These are phyloP conservation scores for Immersiporthe knoxdaviesiana DNA, from an alignment of 2,329 filamentous ascomycete species.

Conservation along the genomic window DNA sequence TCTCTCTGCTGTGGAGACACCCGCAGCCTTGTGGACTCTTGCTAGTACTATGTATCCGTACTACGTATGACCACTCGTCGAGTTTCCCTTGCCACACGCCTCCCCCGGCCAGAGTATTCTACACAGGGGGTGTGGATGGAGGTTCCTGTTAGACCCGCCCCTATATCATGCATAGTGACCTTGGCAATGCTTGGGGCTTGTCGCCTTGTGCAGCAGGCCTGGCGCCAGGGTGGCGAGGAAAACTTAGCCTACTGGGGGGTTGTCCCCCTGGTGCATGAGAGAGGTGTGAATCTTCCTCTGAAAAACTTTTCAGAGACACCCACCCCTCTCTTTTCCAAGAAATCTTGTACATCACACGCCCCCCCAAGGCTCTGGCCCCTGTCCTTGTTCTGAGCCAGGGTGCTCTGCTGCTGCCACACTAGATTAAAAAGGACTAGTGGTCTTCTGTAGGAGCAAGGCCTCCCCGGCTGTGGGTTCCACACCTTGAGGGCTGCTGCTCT, in stretches of 20 bases:
- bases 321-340: conserved; percentile 13
- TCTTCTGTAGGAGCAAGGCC: conserved; percentile 24
- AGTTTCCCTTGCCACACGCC: neutral
- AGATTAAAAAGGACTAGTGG: conserved; percentile 10
- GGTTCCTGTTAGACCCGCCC: conserved; percentile 7
- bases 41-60: too few relatives aligned
- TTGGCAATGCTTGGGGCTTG: conserved; percentile 2
- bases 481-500: conserved; percentile 24
- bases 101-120: neutral
- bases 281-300: neutral
- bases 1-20: neutral
- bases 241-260: neutral
- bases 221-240: conserved; percentile 12
- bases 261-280: neutral
- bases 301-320: conserved; percentile 29
- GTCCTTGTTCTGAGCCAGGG: conserved; percentile 14
- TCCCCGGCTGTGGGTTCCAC: conserved; percentile 22
- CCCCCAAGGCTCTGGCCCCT: conserved; percentile 11
- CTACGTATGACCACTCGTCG: too few relatives aligned
- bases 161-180: conserved; percentile 7
- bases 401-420: conserved; percentile 19
- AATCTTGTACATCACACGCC: conserved; percentile 26
- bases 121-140: conserved; percentile 8
- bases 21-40: conserved; percentile 9
- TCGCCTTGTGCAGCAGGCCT: neutral